Evolutionary conservation across 495 filamentous ascomycete genomes (phyloP).

Genomic region (Astrocystis sublimbata): DNA sequence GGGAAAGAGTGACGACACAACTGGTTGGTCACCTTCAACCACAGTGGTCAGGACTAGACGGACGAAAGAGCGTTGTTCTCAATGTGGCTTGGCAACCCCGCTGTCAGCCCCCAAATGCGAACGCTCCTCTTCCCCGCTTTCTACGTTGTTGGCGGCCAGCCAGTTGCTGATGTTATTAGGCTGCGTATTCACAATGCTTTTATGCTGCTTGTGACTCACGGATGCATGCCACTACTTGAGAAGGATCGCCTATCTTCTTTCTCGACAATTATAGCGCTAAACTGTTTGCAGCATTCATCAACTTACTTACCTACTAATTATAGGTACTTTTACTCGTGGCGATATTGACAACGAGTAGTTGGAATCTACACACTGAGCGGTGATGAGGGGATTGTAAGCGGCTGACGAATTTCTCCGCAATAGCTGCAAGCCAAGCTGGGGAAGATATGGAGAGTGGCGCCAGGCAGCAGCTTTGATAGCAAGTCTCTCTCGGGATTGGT

Average conservation of each 20-base stretch:
- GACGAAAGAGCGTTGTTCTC: neutral
- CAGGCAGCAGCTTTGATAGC: constrained; percentile 6
- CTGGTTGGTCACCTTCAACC: constrained; percentile 1
- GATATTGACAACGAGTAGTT: no score
- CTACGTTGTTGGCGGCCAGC: neutral
- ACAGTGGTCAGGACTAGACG: constrained; percentile 10
- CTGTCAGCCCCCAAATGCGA: constrained; percentile 9
- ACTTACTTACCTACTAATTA: no score
- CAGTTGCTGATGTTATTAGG: neutral
- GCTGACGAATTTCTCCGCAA: constrained; percentile 16
- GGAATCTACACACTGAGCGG: no score
- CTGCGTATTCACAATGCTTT: neutral
- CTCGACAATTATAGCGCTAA: neutral
- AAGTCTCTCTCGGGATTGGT: neutral
- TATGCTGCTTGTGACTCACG: constrained; percentile 8
- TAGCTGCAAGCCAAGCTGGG: constrained; percentile 9
- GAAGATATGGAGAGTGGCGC: neutral
- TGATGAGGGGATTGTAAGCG: neutral
- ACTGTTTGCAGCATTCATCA: neutral
- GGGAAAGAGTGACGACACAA: constrained; percentile 8
- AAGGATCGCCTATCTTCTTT: neutral
- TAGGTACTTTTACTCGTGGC: no score
- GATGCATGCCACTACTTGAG: neutral
- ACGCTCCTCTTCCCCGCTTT: constrained; percentile 6
- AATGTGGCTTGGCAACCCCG: neutral